A percentile compares a stretch with the other conserved stretches of the same genome.
Evolutionary conservation across 768 basidiomycete genomes (phyloP).

Genomic region (Pleurotus ostreatus): DNA sequence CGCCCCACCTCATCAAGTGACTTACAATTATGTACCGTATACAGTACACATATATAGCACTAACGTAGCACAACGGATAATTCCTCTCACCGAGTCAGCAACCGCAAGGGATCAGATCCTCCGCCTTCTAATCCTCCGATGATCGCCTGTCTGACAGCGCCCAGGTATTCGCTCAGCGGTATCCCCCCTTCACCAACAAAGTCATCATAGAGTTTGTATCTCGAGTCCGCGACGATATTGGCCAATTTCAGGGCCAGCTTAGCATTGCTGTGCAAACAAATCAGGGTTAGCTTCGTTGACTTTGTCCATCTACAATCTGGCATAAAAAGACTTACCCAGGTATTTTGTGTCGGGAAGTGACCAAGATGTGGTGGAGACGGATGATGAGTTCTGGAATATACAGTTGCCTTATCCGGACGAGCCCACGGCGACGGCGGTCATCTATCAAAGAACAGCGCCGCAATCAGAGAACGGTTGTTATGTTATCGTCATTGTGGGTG

Average conservation of each 20-base stretch:
- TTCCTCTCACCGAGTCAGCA: constrained; percentile 35
- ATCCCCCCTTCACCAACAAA: constrained; percentile 65
- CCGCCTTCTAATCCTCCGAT: constrained; percentile 70
- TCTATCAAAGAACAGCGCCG: constrained; percentile 21
- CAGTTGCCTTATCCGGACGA: constrained; percentile 80
- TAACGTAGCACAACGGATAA: constrained; percentile 37
- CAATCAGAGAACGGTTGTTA: neutral
- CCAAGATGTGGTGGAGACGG: constrained; percentile 72
- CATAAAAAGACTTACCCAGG: constrained; percentile 51
- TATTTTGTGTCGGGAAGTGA: constrained; percentile 56
- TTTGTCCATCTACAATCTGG: neutral
- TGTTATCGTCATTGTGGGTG: neutral
- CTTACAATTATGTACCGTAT: neutral
- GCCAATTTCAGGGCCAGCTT: constrained; percentile 70
- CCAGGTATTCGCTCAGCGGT: constrained; percentile 69
- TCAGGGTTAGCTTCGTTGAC: neutral
- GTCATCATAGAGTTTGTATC: constrained; percentile 82
- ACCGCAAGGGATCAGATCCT: constrained; percentile 72
- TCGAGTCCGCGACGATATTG: constrained; percentile 86
- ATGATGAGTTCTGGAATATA: constrained; percentile 89
- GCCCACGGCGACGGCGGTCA: constrained; percentile 58
- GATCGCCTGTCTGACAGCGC: constrained; percentile 66
- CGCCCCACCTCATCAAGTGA: too few species aligned
- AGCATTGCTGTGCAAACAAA: constrained; percentile 52
- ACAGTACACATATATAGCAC: neutral